Evolutionary conservation across 352 stramenopile genomes (phyloP).

Genomic region (Pythium brassicae): DNA sequence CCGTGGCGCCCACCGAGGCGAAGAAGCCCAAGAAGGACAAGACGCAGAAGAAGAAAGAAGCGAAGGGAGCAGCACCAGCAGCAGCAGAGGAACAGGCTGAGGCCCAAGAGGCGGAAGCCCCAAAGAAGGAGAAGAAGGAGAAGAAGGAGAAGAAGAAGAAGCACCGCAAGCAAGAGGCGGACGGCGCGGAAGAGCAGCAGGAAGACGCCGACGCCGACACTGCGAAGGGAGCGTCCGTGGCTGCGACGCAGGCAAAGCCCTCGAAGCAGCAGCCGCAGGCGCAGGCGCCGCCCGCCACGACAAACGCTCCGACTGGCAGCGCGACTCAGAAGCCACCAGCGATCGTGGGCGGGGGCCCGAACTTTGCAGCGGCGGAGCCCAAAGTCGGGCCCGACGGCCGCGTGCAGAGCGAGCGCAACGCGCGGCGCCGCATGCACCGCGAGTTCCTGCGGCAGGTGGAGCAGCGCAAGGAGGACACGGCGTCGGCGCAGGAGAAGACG

Average conservation of each 20-base stretch:
- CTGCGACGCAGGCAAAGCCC: slow-evolving; percentile 1
- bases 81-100: slow-evolving; percentile 16
- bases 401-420: slow-evolving; percentile 78
- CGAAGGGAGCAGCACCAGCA: slow-evolving; percentile 7
- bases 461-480: slow-evolving; percentile 50
- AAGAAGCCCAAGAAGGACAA: slow-evolving; percentile 1
- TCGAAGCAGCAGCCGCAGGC: background rate
- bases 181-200: background rate
- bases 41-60: slow-evolving; percentile 11
- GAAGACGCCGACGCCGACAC: too few relatives aligned
- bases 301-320: too few relatives aligned
- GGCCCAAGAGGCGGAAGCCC: slow-evolving; percentile 7
- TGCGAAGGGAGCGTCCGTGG: slow-evolving; percentile 9
- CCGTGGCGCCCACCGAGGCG: background rate
- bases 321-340: slow-evolving; percentile 4
- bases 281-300: slow-evolving; percentile 9
- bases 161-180: slow-evolving; percentile 12
- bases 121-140: slow-evolving; percentile 17
- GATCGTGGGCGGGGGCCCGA: slow-evolving; percentile 8
- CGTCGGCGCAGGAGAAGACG: slow-evolving; percentile 55
- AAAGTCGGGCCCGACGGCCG: slow-evolving; percentile 19
- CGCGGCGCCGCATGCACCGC: slow-evolving; percentile 66
- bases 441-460: slow-evolving; percentile 73
- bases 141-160: slow-evolving; percentile 23
- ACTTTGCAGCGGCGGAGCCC: slow-evolving; percentile 9